A percentile compares a stretch with the other conserved stretches of the same genome.
These are phyloP conservation scores for Nemania serpens DNA, from an alignment of 2,329 filamentous ascomycete species.

Conservation along the genomic window DNA sequence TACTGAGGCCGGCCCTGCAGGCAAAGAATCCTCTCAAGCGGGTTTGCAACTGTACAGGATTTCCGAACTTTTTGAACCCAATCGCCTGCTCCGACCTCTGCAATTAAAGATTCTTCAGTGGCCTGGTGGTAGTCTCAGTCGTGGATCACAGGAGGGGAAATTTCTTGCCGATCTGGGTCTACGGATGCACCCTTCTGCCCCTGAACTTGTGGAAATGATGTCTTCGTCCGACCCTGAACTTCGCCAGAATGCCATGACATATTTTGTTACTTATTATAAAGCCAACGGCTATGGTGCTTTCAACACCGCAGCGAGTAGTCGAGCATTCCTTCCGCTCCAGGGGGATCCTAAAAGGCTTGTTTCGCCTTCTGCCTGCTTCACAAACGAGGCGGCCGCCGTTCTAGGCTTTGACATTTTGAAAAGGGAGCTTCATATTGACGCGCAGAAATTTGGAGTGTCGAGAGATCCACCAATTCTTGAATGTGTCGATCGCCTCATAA, in stretches of 20 bases:
- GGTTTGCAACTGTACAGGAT: constrained; percentile 68
- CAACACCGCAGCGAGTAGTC: constrained; percentile 58
- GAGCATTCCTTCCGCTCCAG: constrained; percentile 74
- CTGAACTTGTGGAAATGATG: constrained; percentile 80
- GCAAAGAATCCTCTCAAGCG: constrained; percentile 58
- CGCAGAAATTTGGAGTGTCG: constrained; percentile 82
- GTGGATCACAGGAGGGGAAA: constrained; percentile 70
- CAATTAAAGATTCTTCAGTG: constrained; percentile 80
- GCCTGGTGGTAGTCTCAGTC: constrained; percentile 71
- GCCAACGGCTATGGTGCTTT: constrained; percentile 74
- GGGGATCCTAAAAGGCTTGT: constrained; percentile 69
- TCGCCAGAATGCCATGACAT: constrained; percentile 73
- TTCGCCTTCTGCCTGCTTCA: constrained; percentile 77
- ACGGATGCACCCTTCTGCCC: constrained; percentile 69
- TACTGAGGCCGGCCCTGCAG: constrained; percentile 66
- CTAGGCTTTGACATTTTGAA: constrained; percentile 81
- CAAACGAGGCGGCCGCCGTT: constrained; percentile 74
- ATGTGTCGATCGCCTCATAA: constrained; percentile 75
- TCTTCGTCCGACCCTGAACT: constrained; percentile 61
- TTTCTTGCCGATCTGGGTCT: constrained; percentile 78
- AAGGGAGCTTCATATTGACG: constrained; percentile 77
- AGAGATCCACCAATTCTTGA: constrained; percentile 77
- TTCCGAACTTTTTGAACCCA: constrained; percentile 81
- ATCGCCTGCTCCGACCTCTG: constrained; percentile 69
- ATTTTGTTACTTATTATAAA: constrained; percentile 81